Conservation (phyloP, 495 filamentous ascomycete genomes). For the Bombardia bombarda region DNA sequence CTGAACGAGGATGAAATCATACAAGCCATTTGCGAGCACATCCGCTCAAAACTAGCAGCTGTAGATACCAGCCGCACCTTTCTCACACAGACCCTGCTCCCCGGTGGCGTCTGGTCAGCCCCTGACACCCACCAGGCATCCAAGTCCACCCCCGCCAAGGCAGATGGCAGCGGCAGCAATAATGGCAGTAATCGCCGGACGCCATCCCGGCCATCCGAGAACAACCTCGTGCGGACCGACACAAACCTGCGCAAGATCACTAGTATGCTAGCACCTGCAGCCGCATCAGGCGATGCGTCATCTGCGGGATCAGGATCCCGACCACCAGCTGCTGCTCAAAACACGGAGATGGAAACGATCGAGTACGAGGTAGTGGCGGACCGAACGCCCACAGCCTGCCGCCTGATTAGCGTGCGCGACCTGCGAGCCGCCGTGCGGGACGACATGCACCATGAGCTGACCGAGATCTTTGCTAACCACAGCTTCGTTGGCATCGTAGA, state of each 20-base stretch:
- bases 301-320: constrained; percentile 1
- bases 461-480: constrained; percentile 80
- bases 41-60: constrained; percentile 70
- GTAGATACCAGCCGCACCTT: constrained; percentile 95
- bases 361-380: constrained; percentile 67
- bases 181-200: no score
- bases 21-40: constrained; percentile 74
- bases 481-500: constrained; percentile 94
- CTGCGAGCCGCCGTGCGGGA: constrained; percentile 76
- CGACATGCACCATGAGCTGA: constrained; percentile 80
- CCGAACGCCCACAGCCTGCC: constrained; percentile 58
- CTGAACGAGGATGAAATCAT: constrained; percentile 97
- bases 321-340: neutral
- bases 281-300: constrained; percentile 4
- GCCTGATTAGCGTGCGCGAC: constrained; percentile 68
- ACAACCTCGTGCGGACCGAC: constrained; percentile 87
- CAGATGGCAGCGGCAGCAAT: constrained; percentile 25
- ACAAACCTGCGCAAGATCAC: constrained; percentile 90
- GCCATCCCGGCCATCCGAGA: constrained; percentile 66
- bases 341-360: constrained; percentile 10
- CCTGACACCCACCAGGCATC: constrained; percentile 23
- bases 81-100: constrained; percentile 83
- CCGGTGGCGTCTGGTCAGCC: constrained; percentile 46
- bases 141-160: constrained; percentile 25
- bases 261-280: constrained; percentile 66